Base-by-base conservation (phyloP, 805 yeast genomes). In the Sungouiella thailandica region DNA sequence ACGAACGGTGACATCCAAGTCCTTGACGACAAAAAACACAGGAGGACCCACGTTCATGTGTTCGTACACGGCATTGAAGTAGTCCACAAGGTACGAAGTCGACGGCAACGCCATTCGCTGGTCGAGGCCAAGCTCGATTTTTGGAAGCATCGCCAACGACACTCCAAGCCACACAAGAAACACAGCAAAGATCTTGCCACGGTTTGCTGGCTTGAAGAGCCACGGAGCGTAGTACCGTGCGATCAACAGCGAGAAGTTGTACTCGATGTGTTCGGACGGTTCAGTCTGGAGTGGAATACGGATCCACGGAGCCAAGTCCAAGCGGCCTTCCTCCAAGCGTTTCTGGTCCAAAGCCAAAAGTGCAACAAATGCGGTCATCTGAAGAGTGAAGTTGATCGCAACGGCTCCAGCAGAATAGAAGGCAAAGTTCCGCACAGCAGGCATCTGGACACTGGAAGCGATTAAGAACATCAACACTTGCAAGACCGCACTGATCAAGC, bases 401-500 rank as follows among this genome's bases (percentile, higher is more conserved):
- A 90, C 80, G 0, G 97, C 90, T 12, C 87, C 83, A 0, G 96
- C 89, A 5, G 95, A 85, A 52, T 86, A 93, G 10, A 83, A 58
- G 0, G 98, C 97, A 67, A 90, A 90, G 57, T 89, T 93, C 43
- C 82, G 72, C 13, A 90, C 97, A 0, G 97, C 97, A 1, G 97
- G 97, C 97, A 93, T 93, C 9, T 80, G 72, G 5, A 93, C 97
- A 4, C 68, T 57, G 1, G 94, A 68, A 0, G 96, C 96, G 26
- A 90, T 62, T 6, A 77, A 58, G 49, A 90, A 88, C 50, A 95
- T 84, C 7, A 78, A 65, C n/a, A 80, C 68, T 49, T 93, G 97
- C 29, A 89, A 76, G 1, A 78, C 45, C 0, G 95, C 77, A 34
- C 95, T 82, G 15, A 86, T 63, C 7, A 86, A 53, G 37, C 94